phyloP scores from a whole-genome alignment of 2,329 filamentous ascomycete genomes.

The Penicillium sp. region DNA sequence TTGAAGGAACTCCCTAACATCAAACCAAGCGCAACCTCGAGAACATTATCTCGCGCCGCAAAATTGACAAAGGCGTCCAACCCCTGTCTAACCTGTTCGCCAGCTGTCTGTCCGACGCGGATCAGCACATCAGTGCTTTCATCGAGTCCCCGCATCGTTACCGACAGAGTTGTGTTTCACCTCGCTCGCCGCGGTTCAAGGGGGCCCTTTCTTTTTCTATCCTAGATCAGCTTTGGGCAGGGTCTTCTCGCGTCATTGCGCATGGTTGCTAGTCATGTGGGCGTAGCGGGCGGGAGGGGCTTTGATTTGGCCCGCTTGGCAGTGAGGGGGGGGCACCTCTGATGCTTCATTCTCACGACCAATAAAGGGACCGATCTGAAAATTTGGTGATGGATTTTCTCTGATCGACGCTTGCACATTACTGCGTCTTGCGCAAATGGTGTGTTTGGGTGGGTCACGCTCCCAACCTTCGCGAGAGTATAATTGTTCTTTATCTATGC shows the following conservation, averaged over 20 bases:
- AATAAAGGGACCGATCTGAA: background rate
- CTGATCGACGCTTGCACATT: background rate
- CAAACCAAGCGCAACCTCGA: conserved; percentile 75
- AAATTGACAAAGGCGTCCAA: conserved; percentile 73
- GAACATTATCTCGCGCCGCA: conserved; percentile 73
- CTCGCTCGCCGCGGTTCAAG: background rate
- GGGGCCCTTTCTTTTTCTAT: background rate
- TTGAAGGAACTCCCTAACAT: conserved; percentile 56
- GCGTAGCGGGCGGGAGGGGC: conserved; percentile 3
- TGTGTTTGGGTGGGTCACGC: background rate
- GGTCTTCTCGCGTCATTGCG: conserved; percentile 16
- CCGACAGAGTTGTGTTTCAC: conserved; percentile 1
- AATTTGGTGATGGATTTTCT: background rate
- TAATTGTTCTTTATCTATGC: conserved; percentile 1
- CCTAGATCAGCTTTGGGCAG: background rate
- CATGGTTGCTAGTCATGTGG: conserved; percentile 16
- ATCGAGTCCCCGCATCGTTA: conserved; percentile 35
- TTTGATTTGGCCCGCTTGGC: conserved; percentile 14
- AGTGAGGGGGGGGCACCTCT: conserved; percentile 6
- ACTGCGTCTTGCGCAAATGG: background rate
- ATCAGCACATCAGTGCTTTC: conserved; percentile 37
- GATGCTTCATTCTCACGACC: background rate
- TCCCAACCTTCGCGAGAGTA: background rate
- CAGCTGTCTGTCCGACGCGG: conserved; percentile 43
- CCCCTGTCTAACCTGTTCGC: conserved; percentile 54